Percentiles rank a stretch among this genome's conserved stretches.
phyloP scores from a whole-genome alignment of 2,329 filamentous ascomycete genomes.

The Colletotrichum tanaceti region DNA sequence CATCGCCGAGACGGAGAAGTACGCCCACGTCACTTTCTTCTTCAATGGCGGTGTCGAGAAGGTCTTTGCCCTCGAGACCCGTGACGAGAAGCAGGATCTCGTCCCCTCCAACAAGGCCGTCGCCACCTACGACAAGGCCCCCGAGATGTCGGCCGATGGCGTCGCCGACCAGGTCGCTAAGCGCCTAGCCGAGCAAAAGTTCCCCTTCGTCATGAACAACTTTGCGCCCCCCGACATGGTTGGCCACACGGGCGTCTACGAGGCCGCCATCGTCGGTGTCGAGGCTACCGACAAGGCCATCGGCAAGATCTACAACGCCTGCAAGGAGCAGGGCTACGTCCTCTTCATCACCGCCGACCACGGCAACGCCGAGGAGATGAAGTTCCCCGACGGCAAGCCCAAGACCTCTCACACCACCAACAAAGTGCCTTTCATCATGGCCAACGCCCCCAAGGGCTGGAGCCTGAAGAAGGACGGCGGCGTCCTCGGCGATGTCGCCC shows the following conservation, averaged over 20 bases:
- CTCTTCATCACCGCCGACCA: constrained; percentile 97
- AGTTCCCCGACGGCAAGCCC: constrained; percentile 92
- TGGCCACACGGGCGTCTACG: constrained; percentile 96
- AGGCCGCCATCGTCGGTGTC: constrained; percentile 88
- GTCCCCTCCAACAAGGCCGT: constrained; percentile 92
- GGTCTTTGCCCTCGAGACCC: constrained; percentile 89
- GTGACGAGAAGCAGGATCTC: constrained; percentile 81
- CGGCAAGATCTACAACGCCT: constrained; percentile 89
- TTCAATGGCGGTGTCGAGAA: constrained; percentile 99
- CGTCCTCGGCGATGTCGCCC: constrained; percentile 96
- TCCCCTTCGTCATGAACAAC: constrained; percentile 99
- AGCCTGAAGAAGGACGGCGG: constrained; percentile 79
- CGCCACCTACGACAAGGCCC: constrained; percentile 92
- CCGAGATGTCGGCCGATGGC: constrained; percentile 93
- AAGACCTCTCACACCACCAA: constrained; percentile 99
- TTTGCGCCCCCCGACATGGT: constrained; percentile 99
- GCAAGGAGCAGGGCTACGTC: constrained; percentile 92
- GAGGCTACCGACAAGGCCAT: constrained; percentile 94
- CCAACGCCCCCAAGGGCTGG: constrained; percentile 92
- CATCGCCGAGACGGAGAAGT: constrained; percentile 98
- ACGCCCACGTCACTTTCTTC: constrained; percentile 99
- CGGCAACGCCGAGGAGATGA: constrained; percentile 99
- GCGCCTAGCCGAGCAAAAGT: constrained; percentile 84
- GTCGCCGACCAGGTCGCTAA: constrained; percentile 92
- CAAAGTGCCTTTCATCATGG: constrained; percentile 98